Conservation (phyloP, 1,284 basidiomycete genomes). For the Ustilago sp. region DNA sequence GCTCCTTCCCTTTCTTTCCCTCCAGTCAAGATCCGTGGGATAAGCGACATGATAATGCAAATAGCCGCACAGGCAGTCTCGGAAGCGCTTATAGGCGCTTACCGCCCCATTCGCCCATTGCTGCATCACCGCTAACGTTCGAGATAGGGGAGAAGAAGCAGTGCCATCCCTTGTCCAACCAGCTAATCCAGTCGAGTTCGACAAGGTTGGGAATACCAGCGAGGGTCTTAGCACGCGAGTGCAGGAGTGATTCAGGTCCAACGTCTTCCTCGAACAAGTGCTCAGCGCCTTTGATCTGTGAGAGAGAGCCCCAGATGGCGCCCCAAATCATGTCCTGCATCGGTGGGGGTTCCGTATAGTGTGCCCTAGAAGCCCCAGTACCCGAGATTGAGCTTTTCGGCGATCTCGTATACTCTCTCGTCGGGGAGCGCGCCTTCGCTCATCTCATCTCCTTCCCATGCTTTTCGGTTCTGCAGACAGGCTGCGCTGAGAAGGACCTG, state of each 20-base stretch:
- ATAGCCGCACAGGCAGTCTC: background rate
- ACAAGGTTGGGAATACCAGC: conserved; percentile 53
- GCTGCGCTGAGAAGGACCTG: conserved; percentile 52
- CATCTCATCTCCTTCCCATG: conserved; percentile 31
- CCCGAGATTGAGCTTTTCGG: conserved; percentile 15
- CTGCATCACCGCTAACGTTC: conserved; percentile 40
- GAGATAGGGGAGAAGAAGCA: conserved; percentile 58
- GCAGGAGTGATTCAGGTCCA: conserved; percentile 30
- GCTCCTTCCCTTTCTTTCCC: background rate
- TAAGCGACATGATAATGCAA: background rate
- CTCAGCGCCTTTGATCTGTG: conserved; percentile 48
- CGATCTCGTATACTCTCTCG: conserved; percentile 16
- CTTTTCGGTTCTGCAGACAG: conserved; percentile 17
- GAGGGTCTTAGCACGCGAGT: conserved; percentile 54
- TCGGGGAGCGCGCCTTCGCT: conserved; percentile 11
- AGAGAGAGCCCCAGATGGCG: conserved; percentile 42
- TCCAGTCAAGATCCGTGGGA: background rate
- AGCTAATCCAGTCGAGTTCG: conserved; percentile 56
- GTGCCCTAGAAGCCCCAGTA: conserved; percentile 56
- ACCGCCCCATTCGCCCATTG: conserved; percentile 14
- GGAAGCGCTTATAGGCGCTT: background rate
- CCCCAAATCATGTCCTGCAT: conserved; percentile 38
- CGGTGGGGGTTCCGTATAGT: conserved; percentile 47
- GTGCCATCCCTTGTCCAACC: conserved; percentile 50
- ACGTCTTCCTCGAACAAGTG: conserved; percentile 34